Base-by-base conservation (phyloP, 257 asterid genomes). In the Verbascum thapsus region DNA sequence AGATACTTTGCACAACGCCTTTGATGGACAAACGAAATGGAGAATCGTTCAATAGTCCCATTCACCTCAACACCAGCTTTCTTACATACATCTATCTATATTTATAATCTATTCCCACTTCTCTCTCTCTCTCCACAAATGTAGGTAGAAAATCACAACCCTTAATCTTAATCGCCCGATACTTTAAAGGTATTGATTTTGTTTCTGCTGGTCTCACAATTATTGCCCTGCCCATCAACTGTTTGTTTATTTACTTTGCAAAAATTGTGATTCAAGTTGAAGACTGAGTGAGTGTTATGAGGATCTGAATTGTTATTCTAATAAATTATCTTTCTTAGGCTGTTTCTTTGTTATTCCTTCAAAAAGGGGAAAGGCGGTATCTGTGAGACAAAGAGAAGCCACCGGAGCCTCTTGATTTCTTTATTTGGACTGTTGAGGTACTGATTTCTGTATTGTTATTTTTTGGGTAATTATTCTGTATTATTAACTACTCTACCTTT, bases 391-490 rank as follows among this genome's bases (percentile, higher is more conserved):
- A 71, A 72, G 87, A 77, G 64, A 78, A 72, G 81, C 85, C 92
- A 19, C 95, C 96, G 16, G 96, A 88, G 84, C 92, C 96, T 17
- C 88, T 88, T 71, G 92, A 88, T 86, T 88, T 88, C 83, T 88
- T 88, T 58, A 86, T 88, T 59, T 88, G 96, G 96, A 88, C 96
- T 59, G 90, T 86, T 75, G 95, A 86, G 95, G 96, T 52, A n/a
- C n/a, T n/a, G n/a, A n/a, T n/a, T n/a, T n/a, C n/a, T 66, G n/a
- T n/a, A n/a, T n/a, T n/a, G n/a, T n/a, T n/a, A n/a, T n/a, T n/a
- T n/a, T n/a, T n/a, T n/a, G n/a, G n/a, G n/a, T n/a, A n/a, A n/a
- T n/a, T n/a, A n/a, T n/a, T n/a, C n/a, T n/a, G n/a, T n/a, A n/a
- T n/a, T n/a, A n/a, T n/a, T n/a, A n/a, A n/a, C n/a, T n/a, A n/a